Percentiles rank a stretch among this genome's conserved stretches.
phyloP scores from a whole-genome alignment of 2,329 filamentous ascomycete genomes.

The Herpotrichia juniperi region DNA sequence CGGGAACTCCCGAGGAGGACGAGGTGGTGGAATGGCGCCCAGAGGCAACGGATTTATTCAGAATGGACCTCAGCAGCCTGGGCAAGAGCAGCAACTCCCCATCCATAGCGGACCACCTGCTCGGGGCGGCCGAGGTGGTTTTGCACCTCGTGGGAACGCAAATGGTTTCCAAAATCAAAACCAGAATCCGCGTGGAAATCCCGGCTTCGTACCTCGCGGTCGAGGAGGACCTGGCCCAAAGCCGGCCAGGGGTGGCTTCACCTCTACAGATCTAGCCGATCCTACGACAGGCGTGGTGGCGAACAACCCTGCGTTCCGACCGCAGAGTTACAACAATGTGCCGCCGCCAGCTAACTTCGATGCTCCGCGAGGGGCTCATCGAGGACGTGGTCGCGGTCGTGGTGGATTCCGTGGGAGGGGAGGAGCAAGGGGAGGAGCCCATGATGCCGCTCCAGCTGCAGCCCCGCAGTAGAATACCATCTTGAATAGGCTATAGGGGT shows the following conservation, averaged over 20 bases:
- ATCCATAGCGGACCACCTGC: conserved; percentile 46
- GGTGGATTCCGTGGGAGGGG: conserved; percentile 39
- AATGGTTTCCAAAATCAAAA: conserved; percentile 31
- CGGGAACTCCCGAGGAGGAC: conserved; percentile 46
- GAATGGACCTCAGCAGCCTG: conserved; percentile 30
- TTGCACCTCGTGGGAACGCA: conserved; percentile 38
- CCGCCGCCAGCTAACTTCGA: conserved; percentile 45
- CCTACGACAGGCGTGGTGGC: conserved; percentile 59
- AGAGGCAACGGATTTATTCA: conserved; percentile 29
- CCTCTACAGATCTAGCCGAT: conserved; percentile 56
- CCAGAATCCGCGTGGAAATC: conserved; percentile 37
- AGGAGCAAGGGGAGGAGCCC: conserved; percentile 32
- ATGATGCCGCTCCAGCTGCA: not conserved
- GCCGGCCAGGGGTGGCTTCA: conserved; percentile 52
- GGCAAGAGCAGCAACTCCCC: conserved; percentile 41
- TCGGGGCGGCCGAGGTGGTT: conserved; percentile 46
- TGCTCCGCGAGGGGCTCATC: conserved; percentile 26
- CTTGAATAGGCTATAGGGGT: not conserved
- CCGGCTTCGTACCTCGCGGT: conserved; percentile 46
- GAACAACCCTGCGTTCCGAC: conserved; percentile 63
- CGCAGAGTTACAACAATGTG: conserved; percentile 51
- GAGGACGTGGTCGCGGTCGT: conserved; percentile 39
- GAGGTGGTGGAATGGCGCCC: conserved; percentile 43
- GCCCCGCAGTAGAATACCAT: conserved; percentile 1
- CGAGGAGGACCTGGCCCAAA: conserved; percentile 43